Evolutionary conservation across 768 basidiomycete species (phyloP).

Genomic region (Russula dissimulans): DNA sequence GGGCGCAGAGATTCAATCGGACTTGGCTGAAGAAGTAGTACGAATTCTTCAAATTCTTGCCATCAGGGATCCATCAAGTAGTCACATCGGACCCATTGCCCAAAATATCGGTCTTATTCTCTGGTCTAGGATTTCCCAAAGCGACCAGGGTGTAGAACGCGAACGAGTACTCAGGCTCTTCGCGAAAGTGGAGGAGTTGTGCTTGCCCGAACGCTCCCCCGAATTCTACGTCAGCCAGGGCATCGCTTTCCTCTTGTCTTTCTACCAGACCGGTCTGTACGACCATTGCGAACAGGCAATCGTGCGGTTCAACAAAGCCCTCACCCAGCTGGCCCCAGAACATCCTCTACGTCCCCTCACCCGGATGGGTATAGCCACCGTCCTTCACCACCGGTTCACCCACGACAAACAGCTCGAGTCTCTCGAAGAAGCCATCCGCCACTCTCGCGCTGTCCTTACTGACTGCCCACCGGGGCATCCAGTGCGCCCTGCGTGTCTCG

Average conservation of each 20-base stretch:
- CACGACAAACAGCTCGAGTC: background rate
- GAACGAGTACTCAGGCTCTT: background rate
- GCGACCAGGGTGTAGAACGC: background rate
- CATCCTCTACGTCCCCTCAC: background rate
- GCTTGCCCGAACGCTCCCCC: background rate
- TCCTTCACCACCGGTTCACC: background rate
- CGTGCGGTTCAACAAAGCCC: background rate
- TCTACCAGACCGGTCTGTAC: conserved; percentile 1
- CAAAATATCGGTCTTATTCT: background rate
- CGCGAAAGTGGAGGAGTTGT: background rate
- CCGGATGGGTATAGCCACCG: background rate
- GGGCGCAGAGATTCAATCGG: background rate
- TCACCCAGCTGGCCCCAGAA: background rate
- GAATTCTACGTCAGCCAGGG: background rate
- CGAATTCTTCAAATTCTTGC: background rate
- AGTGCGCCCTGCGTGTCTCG: background rate
- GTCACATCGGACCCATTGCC: background rate
- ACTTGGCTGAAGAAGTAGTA: background rate
- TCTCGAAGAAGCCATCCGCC: conserved; percentile 1
- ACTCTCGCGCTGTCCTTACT: background rate
- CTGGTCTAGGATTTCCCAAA: background rate
- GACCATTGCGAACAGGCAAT: background rate
- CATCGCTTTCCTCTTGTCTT: background rate
- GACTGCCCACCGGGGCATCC: background rate
- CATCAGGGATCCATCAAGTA: background rate